phyloP scores from a whole-genome alignment of 805 yeast genomes.

The Pichia eremophila region DNA sequence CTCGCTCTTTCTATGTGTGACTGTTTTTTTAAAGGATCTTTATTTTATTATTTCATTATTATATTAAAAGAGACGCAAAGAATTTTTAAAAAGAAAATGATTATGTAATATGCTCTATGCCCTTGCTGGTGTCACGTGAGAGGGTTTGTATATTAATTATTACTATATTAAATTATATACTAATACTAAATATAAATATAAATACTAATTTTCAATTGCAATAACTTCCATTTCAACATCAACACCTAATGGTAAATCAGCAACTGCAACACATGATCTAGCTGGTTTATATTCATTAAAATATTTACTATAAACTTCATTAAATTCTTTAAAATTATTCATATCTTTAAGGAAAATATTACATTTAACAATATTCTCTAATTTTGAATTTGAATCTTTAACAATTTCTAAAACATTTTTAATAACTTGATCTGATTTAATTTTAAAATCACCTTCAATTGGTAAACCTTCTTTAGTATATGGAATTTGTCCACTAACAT shows the following conservation, averaged over 20 bases:
- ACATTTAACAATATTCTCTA: constrained; percentile 78
- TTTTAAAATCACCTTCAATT: constrained; percentile 67
- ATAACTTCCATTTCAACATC: constrained; percentile 86
- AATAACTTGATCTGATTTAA: constrained; percentile 67
- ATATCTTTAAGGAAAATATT: constrained; percentile 89
- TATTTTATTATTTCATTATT: too few relatives aligned
- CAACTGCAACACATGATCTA: constrained; percentile 95
- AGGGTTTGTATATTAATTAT: too few relatives aligned
- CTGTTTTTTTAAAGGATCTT: too few relatives aligned
- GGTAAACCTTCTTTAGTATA: constrained; percentile 74
- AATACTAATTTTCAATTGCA: constrained; percentile 56
- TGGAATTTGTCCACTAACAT: constrained; percentile 94
- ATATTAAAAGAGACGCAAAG: too few relatives aligned
- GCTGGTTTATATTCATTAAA: constrained; percentile 83
- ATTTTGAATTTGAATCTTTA: constrained; percentile 75
- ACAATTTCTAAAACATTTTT: constrained; percentile 63
- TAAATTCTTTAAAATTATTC: constrained; percentile 75
- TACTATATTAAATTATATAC: too few relatives aligned
- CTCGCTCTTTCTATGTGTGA: too few relatives aligned
- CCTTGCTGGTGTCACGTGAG: too few relatives aligned
- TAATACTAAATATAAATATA: background rate
- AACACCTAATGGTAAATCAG: constrained; percentile 79
- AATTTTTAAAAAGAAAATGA: too few relatives aligned
- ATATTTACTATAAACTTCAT: constrained; percentile 73
- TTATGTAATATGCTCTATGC: too few relatives aligned